Evolutionary conservation across 2,329 filamentous ascomycete genomes (phyloP), one percentile per base, ranked within the genome.

Genomic region (Cladophialophora exuberans): DNA sequence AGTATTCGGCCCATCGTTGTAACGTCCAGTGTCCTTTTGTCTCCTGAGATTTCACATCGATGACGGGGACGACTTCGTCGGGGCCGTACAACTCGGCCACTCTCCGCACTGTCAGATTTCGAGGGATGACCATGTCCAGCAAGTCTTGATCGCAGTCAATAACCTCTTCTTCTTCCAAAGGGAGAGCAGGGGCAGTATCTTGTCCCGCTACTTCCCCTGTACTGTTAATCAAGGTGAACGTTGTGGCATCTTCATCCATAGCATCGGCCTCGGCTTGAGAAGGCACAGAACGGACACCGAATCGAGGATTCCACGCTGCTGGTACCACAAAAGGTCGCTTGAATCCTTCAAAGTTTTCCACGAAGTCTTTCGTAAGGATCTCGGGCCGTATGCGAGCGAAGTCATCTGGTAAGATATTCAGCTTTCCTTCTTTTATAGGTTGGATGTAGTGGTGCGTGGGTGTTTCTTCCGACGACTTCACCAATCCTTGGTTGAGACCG

Each of bases 21-120:
- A 88, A 81, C 26, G 80, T 85, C 83, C 83, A 87, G 60, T 79
- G 79, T 61, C 81, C 83, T 54, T 82, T 83, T 6, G 83, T 83
- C 62, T 86, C 83, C 62, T 88, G 85, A 6, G 83, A 83, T 64
- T 87, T 86, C 57, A 88, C 85, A 66, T 88, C 84, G 50, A 88
- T 87, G 26, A 88, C 84, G 54, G 86, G 83, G 2, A 64, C 60
- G 39, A 78, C 76, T 64, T 84, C 82, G 39, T 84, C 81, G 3
- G 78, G 78, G 0, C 85, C 85, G 60, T 85, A 85, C 23, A 87
- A 73, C 60, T 87, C 81, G 38, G 81, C 80, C 18, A 87, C 84
- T 47, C 79, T 76, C 25, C 82, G 79, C 25, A 88, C 84, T 1
- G 83, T 87, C 39, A 88, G 72, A 26, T 79, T 79, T 60, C 81